Evolutionary conservation across 129 eudicot genomes (phyloP).

Genomic region (Logfia minima): DNA sequence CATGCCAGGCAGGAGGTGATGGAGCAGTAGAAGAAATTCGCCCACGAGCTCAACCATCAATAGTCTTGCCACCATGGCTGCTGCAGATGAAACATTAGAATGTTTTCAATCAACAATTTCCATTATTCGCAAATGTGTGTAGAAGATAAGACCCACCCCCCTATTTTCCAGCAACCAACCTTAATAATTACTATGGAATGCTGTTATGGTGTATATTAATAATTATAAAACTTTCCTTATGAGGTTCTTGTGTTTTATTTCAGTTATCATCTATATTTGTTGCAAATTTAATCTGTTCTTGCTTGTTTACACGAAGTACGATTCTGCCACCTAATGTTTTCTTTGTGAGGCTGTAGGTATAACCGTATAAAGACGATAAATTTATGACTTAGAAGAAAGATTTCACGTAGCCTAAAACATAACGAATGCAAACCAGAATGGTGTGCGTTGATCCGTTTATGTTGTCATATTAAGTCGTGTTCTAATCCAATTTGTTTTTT

Average conservation of each 20-base stretch:
- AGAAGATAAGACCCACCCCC: background rate
- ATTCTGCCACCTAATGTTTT: too few species aligned
- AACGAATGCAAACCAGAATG: background rate
- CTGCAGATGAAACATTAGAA: slow-evolving; percentile 35
- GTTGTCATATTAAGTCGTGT: too few species aligned
- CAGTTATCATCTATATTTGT: background rate
- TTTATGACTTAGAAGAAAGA: background rate
- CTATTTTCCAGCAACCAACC: background rate
- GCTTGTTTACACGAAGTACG: too few species aligned
- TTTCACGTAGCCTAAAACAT: background rate
- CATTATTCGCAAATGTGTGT: background rate
- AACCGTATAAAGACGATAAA: too few species aligned
- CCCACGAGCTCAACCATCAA: slow-evolving; percentile 29
- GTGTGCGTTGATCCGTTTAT: background rate
- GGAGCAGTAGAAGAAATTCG: slow-evolving; percentile 46
- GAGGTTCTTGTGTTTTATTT: background rate
- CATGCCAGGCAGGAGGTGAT: slow-evolving; percentile 20
- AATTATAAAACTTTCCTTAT: background rate
- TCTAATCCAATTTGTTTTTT: too few species aligned
- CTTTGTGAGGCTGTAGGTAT: too few species aligned
- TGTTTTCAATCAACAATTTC: background rate
- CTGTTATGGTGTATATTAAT: background rate
- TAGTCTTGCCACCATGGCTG: slow-evolving; percentile 62
- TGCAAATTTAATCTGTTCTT: background rate
- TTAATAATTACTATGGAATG: background rate